Percentiles rank a stretch among this genome's conserved stretches.
Evolutionary conservation across 176 grass and related monocot species (phyloP).

Genomic region (Zizania latifolia): DNA sequence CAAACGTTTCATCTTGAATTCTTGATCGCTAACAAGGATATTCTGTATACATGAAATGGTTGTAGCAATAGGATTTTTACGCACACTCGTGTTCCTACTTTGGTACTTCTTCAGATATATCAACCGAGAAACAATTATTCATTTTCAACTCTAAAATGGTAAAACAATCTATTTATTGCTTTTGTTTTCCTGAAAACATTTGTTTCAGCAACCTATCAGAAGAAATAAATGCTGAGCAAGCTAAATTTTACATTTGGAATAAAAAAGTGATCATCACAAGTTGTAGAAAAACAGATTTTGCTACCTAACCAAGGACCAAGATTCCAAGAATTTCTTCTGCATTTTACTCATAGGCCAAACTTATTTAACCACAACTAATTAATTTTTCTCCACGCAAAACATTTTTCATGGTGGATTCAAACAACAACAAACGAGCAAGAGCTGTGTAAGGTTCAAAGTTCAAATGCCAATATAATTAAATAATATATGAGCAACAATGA

Average conservation of each 20-base stretch:
- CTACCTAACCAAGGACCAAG: neutral
- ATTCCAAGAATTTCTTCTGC: neutral
- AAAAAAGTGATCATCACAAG: neutral
- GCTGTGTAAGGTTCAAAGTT: neutral
- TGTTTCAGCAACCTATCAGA: neutral
- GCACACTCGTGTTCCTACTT: neutral
- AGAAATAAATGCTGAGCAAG: neutral
- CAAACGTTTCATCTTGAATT: neutral
- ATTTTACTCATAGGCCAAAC: slow-evolving; percentile 8
- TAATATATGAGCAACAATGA: neutral
- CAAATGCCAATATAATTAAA: slow-evolving; percentile 7
- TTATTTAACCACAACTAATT: neutral
- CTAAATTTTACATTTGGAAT: slow-evolving; percentile 3
- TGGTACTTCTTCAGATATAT: neutral
- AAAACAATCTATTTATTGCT: neutral
- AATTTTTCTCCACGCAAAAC: neutral
- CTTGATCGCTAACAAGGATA: neutral
- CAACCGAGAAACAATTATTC: neutral
- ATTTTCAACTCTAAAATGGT: neutral
- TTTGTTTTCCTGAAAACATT: neutral
- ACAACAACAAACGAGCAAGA: neutral
- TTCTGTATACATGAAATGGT: neutral
- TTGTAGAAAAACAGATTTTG: neutral
- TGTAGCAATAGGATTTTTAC: neutral
- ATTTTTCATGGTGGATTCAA: slow-evolving; percentile 16